Percentiles rank a stretch among this genome's conserved stretches.
phyloP scores from a whole-genome alignment of 805 yeast species.

The Candida sakaeoensis region DNA sequence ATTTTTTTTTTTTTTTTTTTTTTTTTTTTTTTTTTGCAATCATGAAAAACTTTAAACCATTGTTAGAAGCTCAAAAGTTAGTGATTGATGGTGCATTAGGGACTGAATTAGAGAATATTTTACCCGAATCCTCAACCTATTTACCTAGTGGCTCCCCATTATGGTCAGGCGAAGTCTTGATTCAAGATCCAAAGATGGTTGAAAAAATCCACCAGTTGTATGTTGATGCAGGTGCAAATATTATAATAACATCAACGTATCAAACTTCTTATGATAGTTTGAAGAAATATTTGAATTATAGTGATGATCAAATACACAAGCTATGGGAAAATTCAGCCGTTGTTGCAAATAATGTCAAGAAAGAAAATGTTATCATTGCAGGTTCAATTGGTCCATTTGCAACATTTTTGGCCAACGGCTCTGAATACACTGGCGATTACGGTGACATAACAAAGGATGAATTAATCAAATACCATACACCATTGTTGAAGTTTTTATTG shows the following conservation, averaged over 20 bases:
- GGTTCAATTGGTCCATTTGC: constrained; percentile 82
- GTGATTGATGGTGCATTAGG: constrained; percentile 63
- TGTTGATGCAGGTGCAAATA: constrained; percentile 50
- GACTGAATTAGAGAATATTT: constrained; percentile 53
- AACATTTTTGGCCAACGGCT: constrained; percentile 60
- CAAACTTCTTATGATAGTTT: constrained; percentile 51
- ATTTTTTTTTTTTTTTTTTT: no score
- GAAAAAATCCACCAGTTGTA: constrained; percentile 49
- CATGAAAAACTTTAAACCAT: constrained; percentile 9
- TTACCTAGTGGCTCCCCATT: constrained; percentile 37
- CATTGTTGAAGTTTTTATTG: constrained; percentile 35
- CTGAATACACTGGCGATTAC: constrained; percentile 74
- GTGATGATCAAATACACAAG: constrained; percentile 13
- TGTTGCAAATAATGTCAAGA: constrained; percentile 19
- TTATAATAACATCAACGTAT: constrained; percentile 56
- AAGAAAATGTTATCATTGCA: constrained; percentile 29
- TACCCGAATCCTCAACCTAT: constrained; percentile 18
- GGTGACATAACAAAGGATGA: constrained; percentile 31
- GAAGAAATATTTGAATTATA: constrained; percentile 16
- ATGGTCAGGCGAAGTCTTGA: constrained; percentile 60
- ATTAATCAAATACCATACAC: constrained; percentile 49
- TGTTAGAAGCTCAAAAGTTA: constrained; percentile 6
- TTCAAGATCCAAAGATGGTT: constrained; percentile 42
- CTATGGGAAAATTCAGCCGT: constrained; percentile 23
- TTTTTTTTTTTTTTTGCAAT: not conserved